Conservation (phyloP, 2,329 filamentous ascomycete genomes). For the Xylaria sp. region DNA sequence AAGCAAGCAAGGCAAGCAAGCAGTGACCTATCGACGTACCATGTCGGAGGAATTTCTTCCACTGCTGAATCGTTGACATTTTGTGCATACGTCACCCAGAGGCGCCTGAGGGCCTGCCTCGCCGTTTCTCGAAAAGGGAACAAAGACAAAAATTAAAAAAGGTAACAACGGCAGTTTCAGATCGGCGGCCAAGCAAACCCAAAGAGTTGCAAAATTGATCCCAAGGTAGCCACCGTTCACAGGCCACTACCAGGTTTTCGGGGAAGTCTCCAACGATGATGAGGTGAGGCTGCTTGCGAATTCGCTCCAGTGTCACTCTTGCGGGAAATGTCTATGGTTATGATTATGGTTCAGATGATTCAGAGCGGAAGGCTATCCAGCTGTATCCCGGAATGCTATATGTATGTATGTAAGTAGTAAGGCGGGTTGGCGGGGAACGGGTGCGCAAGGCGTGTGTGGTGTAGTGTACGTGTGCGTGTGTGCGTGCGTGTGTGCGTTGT, state of each 20-base stretch:
- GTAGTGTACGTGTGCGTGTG: background rate
- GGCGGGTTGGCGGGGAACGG: background rate
- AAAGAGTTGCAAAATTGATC: slow-evolving; percentile 3
- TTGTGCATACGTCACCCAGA: slow-evolving; percentile 34
- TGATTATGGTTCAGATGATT: background rate
- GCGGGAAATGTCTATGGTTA: background rate
- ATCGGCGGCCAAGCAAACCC: slow-evolving; percentile 15
- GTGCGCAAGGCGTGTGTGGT: background rate
- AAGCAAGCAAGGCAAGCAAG: slow-evolving; percentile 11
- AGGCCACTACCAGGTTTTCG: background rate
- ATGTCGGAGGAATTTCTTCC: slow-evolving; percentile 98
- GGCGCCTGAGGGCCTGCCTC: slow-evolving; percentile 10
- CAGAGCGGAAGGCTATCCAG: background rate
- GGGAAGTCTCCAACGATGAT: background rate
- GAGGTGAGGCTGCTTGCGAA: no score
- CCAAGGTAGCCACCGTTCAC: background rate
- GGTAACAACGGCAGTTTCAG: slow-evolving; percentile 11
- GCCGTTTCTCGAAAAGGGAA: slow-evolving; percentile 17
- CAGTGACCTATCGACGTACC: slow-evolving; percentile 51
- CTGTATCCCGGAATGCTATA: no score
- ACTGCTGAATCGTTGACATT: slow-evolving; percentile 83
- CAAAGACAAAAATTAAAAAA: slow-evolving; percentile 9
- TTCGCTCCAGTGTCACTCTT: background rate
- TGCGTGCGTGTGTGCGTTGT: background rate
- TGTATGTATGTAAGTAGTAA: background rate